Percentiles rank a stretch among this genome's conserved stretches.
These are phyloP conservation scores for Irpex sp. DNA, from an alignment of 1,284 basidiomycete species.

Conservation along the genomic window DNA sequence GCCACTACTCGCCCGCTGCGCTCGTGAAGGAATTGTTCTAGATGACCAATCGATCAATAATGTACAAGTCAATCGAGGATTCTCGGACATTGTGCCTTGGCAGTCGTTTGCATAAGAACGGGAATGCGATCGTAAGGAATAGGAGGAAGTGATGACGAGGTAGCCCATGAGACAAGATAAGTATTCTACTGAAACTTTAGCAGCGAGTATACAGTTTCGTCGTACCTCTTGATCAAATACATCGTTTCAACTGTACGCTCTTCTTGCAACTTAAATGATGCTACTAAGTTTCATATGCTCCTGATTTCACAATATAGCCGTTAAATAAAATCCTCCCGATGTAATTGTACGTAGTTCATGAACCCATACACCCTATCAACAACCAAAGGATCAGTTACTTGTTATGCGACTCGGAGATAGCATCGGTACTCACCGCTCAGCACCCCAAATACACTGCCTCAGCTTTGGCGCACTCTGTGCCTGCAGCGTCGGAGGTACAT, in stretches of 20 bases:
- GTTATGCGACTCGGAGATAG: no score
- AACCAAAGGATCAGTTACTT: not conserved
- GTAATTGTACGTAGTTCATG: slow-evolving; percentile 27
- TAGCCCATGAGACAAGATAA: no score
- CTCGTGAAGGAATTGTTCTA: not conserved
- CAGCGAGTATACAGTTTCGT: no score
- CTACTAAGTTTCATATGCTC: not conserved
- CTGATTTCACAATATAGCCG: not conserved
- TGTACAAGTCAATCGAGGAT: no score
- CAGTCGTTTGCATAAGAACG: no score
- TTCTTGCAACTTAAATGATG: not conserved
- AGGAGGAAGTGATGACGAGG: no score
- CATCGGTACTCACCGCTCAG: slow-evolving; percentile 16
- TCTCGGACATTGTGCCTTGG: no score
- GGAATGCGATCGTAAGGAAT: no score
- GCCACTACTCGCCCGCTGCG: not conserved
- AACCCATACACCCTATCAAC: slow-evolving; percentile 17
- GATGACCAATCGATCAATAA: no score
- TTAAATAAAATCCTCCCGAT: slow-evolving; percentile 23
- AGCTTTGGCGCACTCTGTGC: slow-evolving; percentile 13
- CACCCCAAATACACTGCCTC: slow-evolving; percentile 15
- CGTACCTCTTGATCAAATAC: no score
- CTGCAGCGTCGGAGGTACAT: slow-evolving; percentile 8
- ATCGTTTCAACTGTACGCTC: not conserved
- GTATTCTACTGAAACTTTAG: no score